phyloP scores from a whole-genome alignment of 2,329 filamentous ascomycete species.

The Verticillium nonalfalfae region DNA sequence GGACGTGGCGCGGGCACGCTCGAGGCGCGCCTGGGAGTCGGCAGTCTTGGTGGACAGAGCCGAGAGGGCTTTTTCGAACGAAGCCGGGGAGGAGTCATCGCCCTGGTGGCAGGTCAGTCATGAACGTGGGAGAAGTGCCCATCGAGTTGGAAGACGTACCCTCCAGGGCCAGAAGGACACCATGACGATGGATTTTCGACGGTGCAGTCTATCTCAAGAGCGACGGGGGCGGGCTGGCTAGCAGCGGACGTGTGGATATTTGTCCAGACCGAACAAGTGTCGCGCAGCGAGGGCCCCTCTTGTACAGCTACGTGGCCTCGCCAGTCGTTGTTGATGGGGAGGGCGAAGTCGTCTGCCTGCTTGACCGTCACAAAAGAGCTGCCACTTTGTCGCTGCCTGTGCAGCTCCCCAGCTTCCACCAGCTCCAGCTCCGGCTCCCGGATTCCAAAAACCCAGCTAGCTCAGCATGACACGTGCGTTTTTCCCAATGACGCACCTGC shows the following conservation, averaged over 20 bases:
- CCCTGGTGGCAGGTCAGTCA: conserved; percentile 40
- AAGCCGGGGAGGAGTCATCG: conserved; percentile 75
- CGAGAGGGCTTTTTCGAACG: conserved; percentile 87
- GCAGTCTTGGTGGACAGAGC: conserved; percentile 77
- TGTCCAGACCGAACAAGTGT: no score
- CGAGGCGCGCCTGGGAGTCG: conserved; percentile 65
- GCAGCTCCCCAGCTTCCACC: background rate
- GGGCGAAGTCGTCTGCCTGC: no score
- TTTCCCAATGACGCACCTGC: background rate
- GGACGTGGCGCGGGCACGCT: conserved; percentile 63
- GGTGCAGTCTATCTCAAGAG: no score
- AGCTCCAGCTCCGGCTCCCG: background rate
- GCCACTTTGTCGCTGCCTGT: background rate
- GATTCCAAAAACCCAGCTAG: no score
- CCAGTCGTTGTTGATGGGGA: no score
- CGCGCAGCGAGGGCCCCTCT: no score
- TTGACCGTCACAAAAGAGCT: no score
- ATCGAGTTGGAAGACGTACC: conserved; percentile 36
- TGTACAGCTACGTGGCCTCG: no score
- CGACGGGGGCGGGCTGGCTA: background rate
- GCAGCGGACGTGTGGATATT: no score
- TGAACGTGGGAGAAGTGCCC: background rate
- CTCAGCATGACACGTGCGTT: background rate
- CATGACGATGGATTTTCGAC: conserved; percentile 41
- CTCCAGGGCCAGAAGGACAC: conserved; percentile 83